Conservation (phyloP, 805 yeast species). For the Wickerhamomyces bisporus region DNA sequence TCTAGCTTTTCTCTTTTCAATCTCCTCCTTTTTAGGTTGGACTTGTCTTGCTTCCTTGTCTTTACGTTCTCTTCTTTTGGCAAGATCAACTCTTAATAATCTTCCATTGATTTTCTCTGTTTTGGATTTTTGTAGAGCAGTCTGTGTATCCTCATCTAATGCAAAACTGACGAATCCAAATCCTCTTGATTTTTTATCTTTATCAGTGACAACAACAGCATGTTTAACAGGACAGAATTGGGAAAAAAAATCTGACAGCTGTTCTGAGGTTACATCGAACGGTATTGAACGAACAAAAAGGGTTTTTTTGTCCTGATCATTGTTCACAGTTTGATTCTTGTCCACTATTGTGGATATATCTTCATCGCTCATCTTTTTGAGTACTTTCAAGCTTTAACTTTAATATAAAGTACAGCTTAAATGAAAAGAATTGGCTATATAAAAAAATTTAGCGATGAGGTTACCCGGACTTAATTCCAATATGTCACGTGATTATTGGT, state of each 20-base stretch:
- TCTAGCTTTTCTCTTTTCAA: conserved; percentile 81
- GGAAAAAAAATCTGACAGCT: conserved; percentile 79
- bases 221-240: conserved; percentile 93
- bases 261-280: conserved; percentile 70
- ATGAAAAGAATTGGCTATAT: too few relatives aligned
- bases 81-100: conserved; percentile 73
- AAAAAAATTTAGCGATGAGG: conserved; percentile 9
- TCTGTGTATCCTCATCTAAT: conserved; percentile 73
- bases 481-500: neutral
- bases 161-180: conserved; percentile 94
- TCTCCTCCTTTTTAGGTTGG: conserved; percentile 27
- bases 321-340: conserved; percentile 10
- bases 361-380: conserved; percentile 8
- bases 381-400: neutral
- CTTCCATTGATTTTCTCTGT: conserved; percentile 61
- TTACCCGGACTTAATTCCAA: conserved; percentile 6
- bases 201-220: conserved; percentile 84
- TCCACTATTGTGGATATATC: conserved; percentile 1
- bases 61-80: conserved; percentile 83
- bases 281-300: conserved; percentile 88
- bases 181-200: conserved; percentile 75
- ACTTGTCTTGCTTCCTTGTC: conserved; percentile 11
- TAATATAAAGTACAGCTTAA: neutral
- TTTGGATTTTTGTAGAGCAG: conserved; percentile 66
- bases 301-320: conserved; percentile 42